phyloP scores from a whole-genome alignment of 2,329 filamentous ascomycete species.

The Aphanocladium album region DNA sequence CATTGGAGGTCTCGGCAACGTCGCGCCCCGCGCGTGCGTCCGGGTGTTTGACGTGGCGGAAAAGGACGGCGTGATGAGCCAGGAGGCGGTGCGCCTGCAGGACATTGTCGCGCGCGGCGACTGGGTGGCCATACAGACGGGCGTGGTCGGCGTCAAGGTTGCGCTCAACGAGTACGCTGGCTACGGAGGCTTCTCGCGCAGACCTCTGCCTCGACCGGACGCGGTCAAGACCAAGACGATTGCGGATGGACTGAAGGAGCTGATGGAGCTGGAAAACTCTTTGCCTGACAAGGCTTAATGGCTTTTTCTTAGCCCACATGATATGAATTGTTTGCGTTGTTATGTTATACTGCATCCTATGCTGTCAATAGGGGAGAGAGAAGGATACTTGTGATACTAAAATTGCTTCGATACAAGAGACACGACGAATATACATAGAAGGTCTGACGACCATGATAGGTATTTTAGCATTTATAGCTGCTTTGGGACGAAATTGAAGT shows the following conservation, averaged over 20 bases:
- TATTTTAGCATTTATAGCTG: neutral
- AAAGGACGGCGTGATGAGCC: conserved; percentile 41
- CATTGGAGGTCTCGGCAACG: conserved; percentile 67
- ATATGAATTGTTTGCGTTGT: neutral
- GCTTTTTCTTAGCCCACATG: too few species aligned
- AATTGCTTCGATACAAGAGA: neutral
- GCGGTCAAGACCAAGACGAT: conserved; percentile 15
- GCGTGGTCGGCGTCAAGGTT: conserved; percentile 67
- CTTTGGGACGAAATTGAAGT: neutral
- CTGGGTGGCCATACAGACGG: conserved; percentile 67
- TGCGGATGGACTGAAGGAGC: conserved; percentile 17
- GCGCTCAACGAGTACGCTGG: conserved; percentile 61
- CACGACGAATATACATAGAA: neutral
- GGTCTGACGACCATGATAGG: conserved; percentile 19
- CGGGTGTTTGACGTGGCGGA: conserved; percentile 56
- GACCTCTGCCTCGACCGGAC: conserved; percentile 22
- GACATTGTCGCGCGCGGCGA: conserved; percentile 62
- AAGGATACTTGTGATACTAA: neutral
- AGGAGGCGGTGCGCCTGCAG: conserved; percentile 60
- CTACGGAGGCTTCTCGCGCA: conserved; percentile 53
- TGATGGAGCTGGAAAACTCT: conserved; percentile 19
- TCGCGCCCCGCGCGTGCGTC: conserved; percentile 62
- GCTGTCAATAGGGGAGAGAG: neutral
- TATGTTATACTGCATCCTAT: neutral
- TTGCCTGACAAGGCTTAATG: conserved; percentile 10